Base-by-base conservation (phyloP, 2,329 filamentous ascomycete species). In the Sclerotinia subarctica region DNA sequence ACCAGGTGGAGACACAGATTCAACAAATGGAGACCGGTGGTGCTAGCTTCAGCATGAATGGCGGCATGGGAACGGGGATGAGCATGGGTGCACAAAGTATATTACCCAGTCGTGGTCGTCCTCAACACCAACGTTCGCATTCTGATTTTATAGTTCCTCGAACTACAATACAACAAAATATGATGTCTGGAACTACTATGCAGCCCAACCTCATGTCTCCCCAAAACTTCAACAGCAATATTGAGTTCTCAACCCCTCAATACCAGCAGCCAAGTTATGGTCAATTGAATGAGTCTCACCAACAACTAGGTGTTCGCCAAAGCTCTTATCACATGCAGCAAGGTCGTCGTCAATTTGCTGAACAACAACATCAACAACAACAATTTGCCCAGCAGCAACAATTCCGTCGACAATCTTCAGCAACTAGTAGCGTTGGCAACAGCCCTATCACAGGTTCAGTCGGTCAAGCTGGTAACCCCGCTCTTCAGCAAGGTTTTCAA, bases 61-160 rank as follows among this genome's bases (percentile, higher is more conserved):
- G 46, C n/a, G 26, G 29, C 19, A 63, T 44, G 62, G 44, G 10
- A 7, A 51, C 38, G 64, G 42, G 56, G 29, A 60, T 52, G 58
- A 42, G 24, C 1, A 62, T 67, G 65, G n/a, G n/a, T 21, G 38
- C 26, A n/a, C 19, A 35, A 32, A 32, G 32, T 24, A 62, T 51
- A 35, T 1, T 35, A 8, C 59, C 51, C 13, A n/a, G n/a, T 38
- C 47, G 57, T 32, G 38, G 19, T 24, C 65, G 65, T 35, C 68
- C 70, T 46, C 46, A 67, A 21, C 76, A 77, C 63, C 71, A 73
- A 47, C 72, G 76, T 29, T 76, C 75, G n/a, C 74, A 73, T 35
- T 77, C 76, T 7, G 75, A 77, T 58, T 69, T 76, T 38, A 64
- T 53, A 3, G 7, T 42, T 19, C 21, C 44, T 44, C 44, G 59